Base-by-base conservation (phyloP, 1,284 basidiomycete species). In the Ustilago cynodontis region DNA sequence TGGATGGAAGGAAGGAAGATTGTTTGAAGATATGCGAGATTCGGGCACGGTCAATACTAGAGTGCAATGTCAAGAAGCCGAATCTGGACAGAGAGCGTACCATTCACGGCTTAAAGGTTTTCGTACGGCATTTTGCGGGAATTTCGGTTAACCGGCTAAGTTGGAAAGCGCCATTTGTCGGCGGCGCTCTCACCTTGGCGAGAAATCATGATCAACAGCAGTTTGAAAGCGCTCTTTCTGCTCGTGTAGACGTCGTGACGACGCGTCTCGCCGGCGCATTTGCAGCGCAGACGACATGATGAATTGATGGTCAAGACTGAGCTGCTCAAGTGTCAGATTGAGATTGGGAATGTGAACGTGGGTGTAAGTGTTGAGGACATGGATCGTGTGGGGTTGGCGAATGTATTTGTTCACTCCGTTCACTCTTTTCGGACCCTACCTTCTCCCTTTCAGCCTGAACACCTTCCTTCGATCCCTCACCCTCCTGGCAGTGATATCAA, bases 311-410 rank as follows among this genome's bases (percentile, higher is more conserved):
- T 37, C 35, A 37, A 37, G 31, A 11, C 31, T n/a, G n/a, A 37
- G 35, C 35, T 37, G 14, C 35, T 37, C 35, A 9, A 11, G 9
- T 7, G 24, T 22, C 20, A 22, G 24, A 26, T 20, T 41, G 33
- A 10, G n/a, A 28, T 31, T 31, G 56, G 14, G 43, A 18, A 29
- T 37, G 43, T 20, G 39, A 28, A 26, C 45, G 55, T 29, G 55
- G 20, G 41, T 47, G 41, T 31, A 7, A 31, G 43, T 50, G 29
- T 51, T 35, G 51, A 43, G 24, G 3, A 56, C 29, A 56, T 43
- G 6, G 29, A 52, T 71, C 49, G 61, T 71, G 68, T 71, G 68
- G 68, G 68, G 68, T 65, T 60, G 49, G 24, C 39, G 24, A 16
- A 9, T 41, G 13, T 11, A 22, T 9, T 18, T 22, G 50, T 35